Evolutionary conservation across 2,329 filamentous ascomycete genomes (phyloP).

Genomic region (Aspergillus tamarii): DNA sequence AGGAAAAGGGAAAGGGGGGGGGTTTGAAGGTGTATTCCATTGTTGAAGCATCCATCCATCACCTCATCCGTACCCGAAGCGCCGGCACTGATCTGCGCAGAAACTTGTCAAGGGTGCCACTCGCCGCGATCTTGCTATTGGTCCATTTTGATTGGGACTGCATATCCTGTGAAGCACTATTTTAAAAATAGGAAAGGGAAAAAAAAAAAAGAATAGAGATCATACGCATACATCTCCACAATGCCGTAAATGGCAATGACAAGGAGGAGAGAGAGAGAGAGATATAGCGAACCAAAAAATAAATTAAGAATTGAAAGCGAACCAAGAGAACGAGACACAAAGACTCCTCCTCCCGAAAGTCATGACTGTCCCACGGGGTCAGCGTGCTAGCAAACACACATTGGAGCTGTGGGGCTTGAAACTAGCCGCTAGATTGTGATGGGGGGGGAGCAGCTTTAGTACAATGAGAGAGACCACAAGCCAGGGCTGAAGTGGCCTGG

Average conservation of each 20-base stretch:
- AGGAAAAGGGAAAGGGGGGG: no score
- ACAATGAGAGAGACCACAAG: conserved; percentile 1
- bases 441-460: conserved; percentile 3
- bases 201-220: not conserved
- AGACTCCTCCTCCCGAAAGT: not conserved
- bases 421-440: conserved; percentile 2
- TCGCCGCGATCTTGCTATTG: not conserved
- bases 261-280: not conserved
- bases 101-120: conserved; percentile 1
- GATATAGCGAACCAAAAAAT: not conserved
- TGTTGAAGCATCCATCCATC: conserved; percentile 1
- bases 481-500: conserved; percentile 1
- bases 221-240: not conserved
- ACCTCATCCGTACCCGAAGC: conserved; percentile 2
- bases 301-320: not conserved
- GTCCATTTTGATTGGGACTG: not conserved
- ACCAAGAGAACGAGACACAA: not conserved
- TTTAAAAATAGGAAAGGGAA: not conserved
- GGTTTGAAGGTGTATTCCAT: not conserved
- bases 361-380: conserved; percentile 4
- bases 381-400: not conserved
- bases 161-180: not conserved
- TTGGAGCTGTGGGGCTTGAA: conserved; percentile 2
- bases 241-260: not conserved
- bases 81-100: conserved; percentile 8